Evolutionary conservation across 495 filamentous ascomycete genomes (phyloP), one percentile per base, ranked within the genome.

Genomic region (Penicillium cosmopolitanum): DNA sequence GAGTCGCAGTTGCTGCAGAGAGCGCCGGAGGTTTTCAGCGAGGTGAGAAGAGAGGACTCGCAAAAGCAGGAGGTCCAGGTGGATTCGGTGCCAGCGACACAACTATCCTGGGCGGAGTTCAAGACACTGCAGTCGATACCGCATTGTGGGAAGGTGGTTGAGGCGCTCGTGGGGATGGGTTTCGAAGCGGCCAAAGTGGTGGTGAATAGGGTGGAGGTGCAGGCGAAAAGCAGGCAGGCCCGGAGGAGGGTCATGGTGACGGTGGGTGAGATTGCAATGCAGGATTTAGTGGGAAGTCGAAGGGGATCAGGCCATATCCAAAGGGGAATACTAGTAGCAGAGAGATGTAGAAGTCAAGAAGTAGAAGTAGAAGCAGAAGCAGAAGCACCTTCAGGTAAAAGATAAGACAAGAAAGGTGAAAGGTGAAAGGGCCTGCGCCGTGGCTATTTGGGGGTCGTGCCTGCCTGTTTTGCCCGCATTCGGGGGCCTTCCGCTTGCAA

Each of bases 1-100:
- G 71, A 35, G 33, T 35, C 67, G 38, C 63, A 66, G 25, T 74
- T 64, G 59, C 78, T 78, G 48, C 67, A 68, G 18, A 71, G 54
- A 50, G 71, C 70, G 61, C 80, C 60, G 38, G 70, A 71, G 18
- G 63, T 63, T 44, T 82, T 68, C 21, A 84, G 69, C 9, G 64
- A 57, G 13, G 66, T 68, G 11, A 85, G 72, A 3, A 75, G 55
- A 11, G 69, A 56, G 12, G 79, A 83, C 59, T 80, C 72, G 69
- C 84, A 87, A 72, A 86, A 84, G 63, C 84, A 87, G 23, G 76
- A 76, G 55, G 80, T 73, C 66, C 81, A 83, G 59, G 66, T 72
- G 18, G 67, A 63, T 50, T 73, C 58, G 52, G 65, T 67, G 18
- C 68, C 67, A 8, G 66, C 60, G 11, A 73, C 65, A n/a, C 84